Base-by-base conservation (phyloP, 2,329 filamentous ascomycete species). In the Beauveria rudraprayagi region DNA sequence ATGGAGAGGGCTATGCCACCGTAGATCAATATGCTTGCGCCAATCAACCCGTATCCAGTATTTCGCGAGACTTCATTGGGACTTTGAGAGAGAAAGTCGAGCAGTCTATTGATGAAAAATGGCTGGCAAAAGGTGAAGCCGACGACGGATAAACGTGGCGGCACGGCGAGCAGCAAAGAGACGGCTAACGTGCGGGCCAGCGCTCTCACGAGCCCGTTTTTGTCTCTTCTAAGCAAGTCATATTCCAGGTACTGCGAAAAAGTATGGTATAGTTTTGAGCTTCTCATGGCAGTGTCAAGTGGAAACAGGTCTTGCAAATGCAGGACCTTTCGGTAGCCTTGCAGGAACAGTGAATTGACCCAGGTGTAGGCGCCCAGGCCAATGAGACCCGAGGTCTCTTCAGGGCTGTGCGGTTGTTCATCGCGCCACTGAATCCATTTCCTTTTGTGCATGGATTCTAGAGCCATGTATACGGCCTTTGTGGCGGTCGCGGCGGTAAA, bases 61-160 rank as follows among this genome's bases (percentile, higher is more conserved):
- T 37, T 70, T 73, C 0, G 65, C 3, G 44, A 14, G 62, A 0
- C 62, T 0, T 63, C 60, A 0, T 55, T 22, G 0, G 64, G 61
- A 11, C 30, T 30, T 8, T 66, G 61, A 2, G 71, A 65, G 3
- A 65, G 47, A 22, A 67, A 64, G 3, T 65, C 61, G 1, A 80
- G 66, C 0, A 76, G 68, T 0, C 69, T 66, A 16, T 76, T 68
- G 58, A 79, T 75, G 46, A 80, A 72, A 26, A 79, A 75, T 0
- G 77, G 76, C 51, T 77, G 76, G 43, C 75, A 76, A 46, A 77
- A 76, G 19, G 67, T 74, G 62, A 78, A 76, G 14, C 70, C 76
- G 4, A 76, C 69, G 5, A 76, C 65, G 1, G 72, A 71, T 8
- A 76, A 65, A 8, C 76, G 69, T 1, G 76, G 75, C 1, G 68